These are phyloP conservation scores for Meyerozyma elateridarum DNA, from an alignment of 1,139 yeast genomes.

Conservation along the genomic window DNA sequence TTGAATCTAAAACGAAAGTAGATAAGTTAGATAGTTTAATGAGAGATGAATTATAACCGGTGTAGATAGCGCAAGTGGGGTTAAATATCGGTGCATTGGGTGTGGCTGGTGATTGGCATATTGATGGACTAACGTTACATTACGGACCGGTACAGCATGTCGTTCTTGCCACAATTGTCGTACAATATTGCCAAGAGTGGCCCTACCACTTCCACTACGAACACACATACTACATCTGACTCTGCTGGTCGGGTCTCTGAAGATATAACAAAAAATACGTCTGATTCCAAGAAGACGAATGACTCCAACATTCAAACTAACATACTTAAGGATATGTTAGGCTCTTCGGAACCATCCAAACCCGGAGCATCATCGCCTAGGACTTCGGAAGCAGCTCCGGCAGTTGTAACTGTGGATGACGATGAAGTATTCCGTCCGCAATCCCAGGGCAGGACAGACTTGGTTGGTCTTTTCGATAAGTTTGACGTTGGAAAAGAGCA, in stretches of 20 bases:
- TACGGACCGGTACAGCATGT: conserved; percentile 18
- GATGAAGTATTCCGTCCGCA: conserved; percentile 8
- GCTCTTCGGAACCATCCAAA: conserved; percentile 11
- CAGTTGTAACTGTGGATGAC: conserved; percentile 21
- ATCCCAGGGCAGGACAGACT: conserved; percentile 20
- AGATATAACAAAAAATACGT: not conserved
- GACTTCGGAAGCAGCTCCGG: conserved; percentile 21
- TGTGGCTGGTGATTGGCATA: not conserved
- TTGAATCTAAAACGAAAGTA: conserved; percentile 16
- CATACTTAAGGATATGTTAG: conserved; percentile 18
- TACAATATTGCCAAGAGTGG: conserved; percentile 38
- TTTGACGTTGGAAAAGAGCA: conserved; percentile 26
- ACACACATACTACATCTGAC: conserved; percentile 27
- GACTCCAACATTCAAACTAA: conserved; percentile 13
- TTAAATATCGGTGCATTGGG: conserved; percentile 1
- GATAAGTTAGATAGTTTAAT: not conserved
- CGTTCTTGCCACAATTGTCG: conserved; percentile 31
- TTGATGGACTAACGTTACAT: not conserved
- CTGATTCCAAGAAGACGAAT: too few species aligned
- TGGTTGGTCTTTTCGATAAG: conserved; percentile 38
- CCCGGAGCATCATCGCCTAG: conserved; percentile 9
- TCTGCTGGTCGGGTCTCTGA: conserved; percentile 10
- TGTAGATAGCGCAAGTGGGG: not conserved
- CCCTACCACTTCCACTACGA: conserved; percentile 45
- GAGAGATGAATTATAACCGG: not conserved